Evolutionary conservation across 768 basidiomycete genomes (phyloP).

Genomic region (Calocybe indica): DNA sequence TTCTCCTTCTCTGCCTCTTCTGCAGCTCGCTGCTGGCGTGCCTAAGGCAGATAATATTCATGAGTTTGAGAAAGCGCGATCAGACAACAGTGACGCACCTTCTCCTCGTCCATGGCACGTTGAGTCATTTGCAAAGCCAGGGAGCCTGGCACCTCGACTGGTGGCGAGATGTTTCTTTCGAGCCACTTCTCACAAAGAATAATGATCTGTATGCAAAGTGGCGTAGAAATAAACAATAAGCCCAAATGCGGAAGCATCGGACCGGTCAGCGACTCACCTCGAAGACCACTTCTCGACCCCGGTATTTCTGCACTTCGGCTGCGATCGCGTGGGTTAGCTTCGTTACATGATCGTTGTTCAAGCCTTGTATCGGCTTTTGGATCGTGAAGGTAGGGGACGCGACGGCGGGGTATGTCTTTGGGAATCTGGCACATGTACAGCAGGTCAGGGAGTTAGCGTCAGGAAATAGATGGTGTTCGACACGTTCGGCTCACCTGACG

Average conservation of each 20-base stretch:
- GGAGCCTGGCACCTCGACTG: slow-evolving; percentile 58
- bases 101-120: slow-evolving; percentile 65
- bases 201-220: slow-evolving; percentile 41
- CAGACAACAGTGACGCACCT: slow-evolving; percentile 30
- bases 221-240: background rate
- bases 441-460: background rate
- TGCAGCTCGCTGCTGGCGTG: slow-evolving; percentile 45
- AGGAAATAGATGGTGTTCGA: no score
- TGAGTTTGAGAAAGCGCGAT: background rate
- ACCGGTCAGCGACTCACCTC: slow-evolving; percentile 37
- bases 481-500: slow-evolving; percentile 47
- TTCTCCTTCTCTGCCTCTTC: slow-evolving; percentile 48
- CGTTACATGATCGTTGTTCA: slow-evolving; percentile 50
- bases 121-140: slow-evolving; percentile 75
- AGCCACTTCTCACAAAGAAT: slow-evolving; percentile 72
- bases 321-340: slow-evolving; percentile 57
- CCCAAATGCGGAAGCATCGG: background rate
- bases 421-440: slow-evolving; percentile 45
- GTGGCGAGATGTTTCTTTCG: slow-evolving; percentile 45
- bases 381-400: slow-evolving; percentile 65
- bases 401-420: slow-evolving; percentile 76
- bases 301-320: slow-evolving; percentile 55
- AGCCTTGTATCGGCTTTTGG: slow-evolving; percentile 57
- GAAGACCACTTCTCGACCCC: slow-evolving; percentile 76
- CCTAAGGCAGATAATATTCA: slow-evolving; percentile 27